phyloP scores from a whole-genome alignment of 2,329 filamentous ascomycete genomes.

The Epichloe scottii region DNA sequence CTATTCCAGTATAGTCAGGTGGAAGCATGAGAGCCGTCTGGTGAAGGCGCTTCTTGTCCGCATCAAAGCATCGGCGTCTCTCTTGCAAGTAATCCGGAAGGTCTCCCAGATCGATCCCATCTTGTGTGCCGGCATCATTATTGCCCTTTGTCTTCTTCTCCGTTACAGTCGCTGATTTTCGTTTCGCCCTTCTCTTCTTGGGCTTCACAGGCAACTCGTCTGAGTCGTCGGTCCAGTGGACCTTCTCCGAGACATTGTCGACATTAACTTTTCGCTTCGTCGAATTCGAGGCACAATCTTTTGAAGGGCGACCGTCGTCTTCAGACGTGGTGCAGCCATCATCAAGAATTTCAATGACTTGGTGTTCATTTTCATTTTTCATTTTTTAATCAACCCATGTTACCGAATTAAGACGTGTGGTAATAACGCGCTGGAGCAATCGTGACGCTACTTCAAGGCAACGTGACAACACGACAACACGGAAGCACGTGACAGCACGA shows the following conservation, averaged over 20 bases:
- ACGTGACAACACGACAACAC: background rate
- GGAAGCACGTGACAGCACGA: slow-evolving; percentile 5
- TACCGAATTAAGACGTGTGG: too few relatives aligned
- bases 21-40: slow-evolving; percentile 63
- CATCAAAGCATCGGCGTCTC: slow-evolving; percentile 59
- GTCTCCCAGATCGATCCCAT: slow-evolving; percentile 37
- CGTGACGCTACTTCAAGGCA: too few relatives aligned
- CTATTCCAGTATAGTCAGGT: slow-evolving; percentile 61
- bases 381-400: slow-evolving; percentile 5
- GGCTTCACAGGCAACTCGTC: slow-evolving; percentile 44
- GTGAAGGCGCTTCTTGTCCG: slow-evolving; percentile 42
- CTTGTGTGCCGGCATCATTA: slow-evolving; percentile 24
- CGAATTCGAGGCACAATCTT: slow-evolving; percentile 3
- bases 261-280: slow-evolving; percentile 26
- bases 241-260: slow-evolving; percentile 27
- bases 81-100: slow-evolving; percentile 63
- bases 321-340: slow-evolving; percentile 13
- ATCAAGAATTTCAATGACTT: slow-evolving; percentile 16
- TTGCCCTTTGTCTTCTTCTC: slow-evolving; percentile 12
- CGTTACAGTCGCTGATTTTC: slow-evolving; percentile 18
- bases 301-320: slow-evolving; percentile 6
- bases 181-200: slow-evolving; percentile 25
- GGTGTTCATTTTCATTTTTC: slow-evolving; percentile 1
- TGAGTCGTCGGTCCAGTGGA: slow-evolving; percentile 47
- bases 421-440: background rate